A percentile compares a stretch with the other conserved stretches of the same genome.
phyloP scores from a whole-genome alignment of 768 basidiomycete species.

The Amanita molliuscula region DNA sequence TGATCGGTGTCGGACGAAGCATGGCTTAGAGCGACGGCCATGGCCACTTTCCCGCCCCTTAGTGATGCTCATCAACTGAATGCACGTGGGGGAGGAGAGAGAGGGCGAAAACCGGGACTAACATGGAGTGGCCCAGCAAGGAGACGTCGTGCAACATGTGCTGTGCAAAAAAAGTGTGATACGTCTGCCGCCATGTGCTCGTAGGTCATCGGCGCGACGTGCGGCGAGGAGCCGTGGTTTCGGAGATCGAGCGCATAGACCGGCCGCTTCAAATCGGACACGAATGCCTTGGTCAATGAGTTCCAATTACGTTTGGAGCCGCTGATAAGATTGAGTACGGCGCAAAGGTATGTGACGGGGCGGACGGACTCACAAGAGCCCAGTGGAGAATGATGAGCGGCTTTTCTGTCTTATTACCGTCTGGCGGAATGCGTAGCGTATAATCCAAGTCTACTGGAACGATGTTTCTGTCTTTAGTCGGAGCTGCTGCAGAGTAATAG shows the following conservation, averaged over 20 bases:
- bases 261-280: slow-evolving; percentile 50
- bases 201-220: slow-evolving; percentile 65
- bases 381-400: slow-evolving; percentile 7
- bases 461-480: neutral
- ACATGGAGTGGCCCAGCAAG: slow-evolving; percentile 89
- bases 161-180: slow-evolving; percentile 47
- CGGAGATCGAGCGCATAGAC: slow-evolving; percentile 78
- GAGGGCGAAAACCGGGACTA: slow-evolving; percentile 15
- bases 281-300: slow-evolving; percentile 68
- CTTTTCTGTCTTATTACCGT: slow-evolving; percentile 4
- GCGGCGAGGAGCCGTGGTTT: slow-evolving; percentile 85
- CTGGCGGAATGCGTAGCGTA: neutral
- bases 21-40: slow-evolving; percentile 46
- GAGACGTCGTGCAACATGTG: slow-evolving; percentile 51
- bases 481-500: neutral
- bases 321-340: slow-evolving; percentile 22
- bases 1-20: slow-evolving; percentile 20
- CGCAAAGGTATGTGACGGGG: neutral
- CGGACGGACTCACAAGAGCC: slow-evolving; percentile 5
- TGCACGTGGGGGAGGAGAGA: neutral
- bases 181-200: slow-evolving; percentile 74
- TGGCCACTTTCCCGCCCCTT: slow-evolving; percentile 84
- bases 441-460: slow-evolving; percentile 5
- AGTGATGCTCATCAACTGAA: neutral
- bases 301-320: slow-evolving; percentile 89